Conservation (phyloP, 306 rosid species). For the Pyrus bretschneideri region DNA sequence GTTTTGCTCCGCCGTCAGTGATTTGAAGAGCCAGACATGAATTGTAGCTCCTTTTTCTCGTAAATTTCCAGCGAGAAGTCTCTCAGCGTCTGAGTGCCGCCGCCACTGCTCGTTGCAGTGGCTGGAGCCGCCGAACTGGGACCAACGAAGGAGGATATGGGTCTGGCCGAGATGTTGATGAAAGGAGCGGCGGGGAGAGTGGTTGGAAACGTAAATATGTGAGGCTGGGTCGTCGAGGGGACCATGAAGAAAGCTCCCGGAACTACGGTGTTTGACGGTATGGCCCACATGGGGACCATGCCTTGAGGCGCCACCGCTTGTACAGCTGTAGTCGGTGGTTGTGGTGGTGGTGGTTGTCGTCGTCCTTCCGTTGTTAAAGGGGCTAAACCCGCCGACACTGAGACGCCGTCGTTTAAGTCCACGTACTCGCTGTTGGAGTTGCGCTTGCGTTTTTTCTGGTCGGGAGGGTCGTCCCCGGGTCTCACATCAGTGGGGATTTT, state of each 20-base stretch:
- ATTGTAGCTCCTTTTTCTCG: slow-evolving; percentile 65
- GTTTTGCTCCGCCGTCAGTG: slow-evolving; percentile 19
- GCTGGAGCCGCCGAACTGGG: slow-evolving; percentile 10
- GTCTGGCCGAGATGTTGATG: slow-evolving; percentile 28
- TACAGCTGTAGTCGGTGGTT: neutral
- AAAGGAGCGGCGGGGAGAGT: slow-evolving; percentile 8
- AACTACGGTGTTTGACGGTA: slow-evolving; percentile 45
- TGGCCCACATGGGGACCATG: slow-evolving; percentile 70
- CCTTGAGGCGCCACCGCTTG: slow-evolving; percentile 26
- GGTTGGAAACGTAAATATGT: slow-evolving; percentile 42
- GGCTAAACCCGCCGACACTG: slow-evolving; percentile 39
- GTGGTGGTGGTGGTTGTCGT: neutral
- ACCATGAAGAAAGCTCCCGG: slow-evolving; percentile 50
- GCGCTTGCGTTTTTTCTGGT: slow-evolving; percentile 46
- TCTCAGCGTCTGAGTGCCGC: slow-evolving; percentile 39
- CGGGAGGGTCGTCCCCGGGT: slow-evolving; percentile 29
- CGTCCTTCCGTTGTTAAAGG: slow-evolving; percentile 7
- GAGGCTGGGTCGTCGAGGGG: slow-evolving; percentile 44
- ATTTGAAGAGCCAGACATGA: slow-evolving; percentile 52
- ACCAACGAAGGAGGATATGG: slow-evolving; percentile 56
- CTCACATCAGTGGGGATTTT: slow-evolving; percentile 61
- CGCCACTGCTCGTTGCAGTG: neutral
- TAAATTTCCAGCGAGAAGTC: slow-evolving; percentile 66
- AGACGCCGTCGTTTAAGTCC: slow-evolving; percentile 47
- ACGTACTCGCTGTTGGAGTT: slow-evolving; percentile 40